Evolutionary conservation across 2,329 filamentous ascomycete genomes (phyloP), one percentile per base, ranked within the genome.

Genomic region (Pleomassaria siparia): DNA sequence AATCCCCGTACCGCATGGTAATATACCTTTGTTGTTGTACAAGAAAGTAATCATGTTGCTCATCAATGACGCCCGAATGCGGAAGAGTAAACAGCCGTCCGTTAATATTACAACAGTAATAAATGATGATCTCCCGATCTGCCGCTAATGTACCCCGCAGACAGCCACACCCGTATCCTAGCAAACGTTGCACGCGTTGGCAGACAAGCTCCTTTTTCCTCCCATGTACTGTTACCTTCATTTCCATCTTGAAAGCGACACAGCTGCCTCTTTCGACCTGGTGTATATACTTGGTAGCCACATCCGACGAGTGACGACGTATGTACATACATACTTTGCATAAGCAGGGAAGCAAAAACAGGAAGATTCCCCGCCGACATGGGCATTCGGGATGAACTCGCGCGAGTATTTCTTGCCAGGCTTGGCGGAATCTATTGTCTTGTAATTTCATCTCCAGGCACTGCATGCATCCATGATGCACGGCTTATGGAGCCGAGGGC

Each of bases 121-220:
- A 49, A 45, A 51, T 32, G 44, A 48, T 51, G n/a, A n/a, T 40
- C 44, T 20, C 44, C 43, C 30, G 16, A 43, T 47, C 41, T 51
- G 22, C 49, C 49, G 49, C 54, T 51, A 55, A 50, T 47, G 55
- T 54, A 58, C 55, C 55, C 55, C 55, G 55, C 55, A 58, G n/a
- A n/a, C n/a, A n/a, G 49, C 53, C 53, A 56, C 55, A 44, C 20
- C 51, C 53, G 53, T 24, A 44, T 51, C 50, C 32, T 39, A 46
- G 42, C 42, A 46, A 21, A 22, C 36, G 46, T 49, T n/a, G n/a
- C n/a, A 46, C 49, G 51, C 49, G 39, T 50, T 39, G 33, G 35
- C 46, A 24, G 35, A 37, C 35, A 22, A 22, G 7, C 16, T 35
- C n/a, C n/a, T 35, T 37, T 24, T 22, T 22, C 21, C 18, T 22